Evolutionary conservation across 345 rosid species (phyloP).

Genomic region (Lepidium africanum): DNA sequence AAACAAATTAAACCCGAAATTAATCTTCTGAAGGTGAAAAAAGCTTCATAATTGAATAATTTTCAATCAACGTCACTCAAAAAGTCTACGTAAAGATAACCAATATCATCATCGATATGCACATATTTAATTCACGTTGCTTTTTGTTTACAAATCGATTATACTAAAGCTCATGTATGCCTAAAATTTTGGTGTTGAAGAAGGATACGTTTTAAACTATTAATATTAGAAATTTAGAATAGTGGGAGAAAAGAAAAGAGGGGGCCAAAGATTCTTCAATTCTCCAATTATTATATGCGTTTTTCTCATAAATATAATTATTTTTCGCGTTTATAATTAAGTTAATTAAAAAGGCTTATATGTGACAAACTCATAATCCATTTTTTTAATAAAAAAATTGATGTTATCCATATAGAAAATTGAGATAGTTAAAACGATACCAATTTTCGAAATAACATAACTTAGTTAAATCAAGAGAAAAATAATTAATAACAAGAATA

Average conservation of each 20-base stretch:
- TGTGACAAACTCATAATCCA: not conserved
- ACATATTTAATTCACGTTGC: not conserved
- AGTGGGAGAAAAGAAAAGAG: not conserved
- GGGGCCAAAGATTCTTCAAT: not conserved
- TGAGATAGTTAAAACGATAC: not conserved
- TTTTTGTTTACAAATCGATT: constrained; percentile 2
- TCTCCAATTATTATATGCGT: not conserved
- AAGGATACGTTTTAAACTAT: no score
- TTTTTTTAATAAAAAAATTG: not conserved
- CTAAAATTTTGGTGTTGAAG: no score
- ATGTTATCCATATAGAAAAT: not conserved
- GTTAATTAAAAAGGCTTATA: no score
- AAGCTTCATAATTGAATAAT: not conserved
- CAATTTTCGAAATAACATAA: not conserved
- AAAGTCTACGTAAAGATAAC: not conserved
- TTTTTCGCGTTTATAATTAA: not conserved
- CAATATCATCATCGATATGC: constrained; percentile 4
- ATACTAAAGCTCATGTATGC: constrained; percentile 6
- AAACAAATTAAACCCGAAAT: not conserved
- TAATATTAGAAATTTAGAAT: not conserved
- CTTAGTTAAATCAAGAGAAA: not conserved
- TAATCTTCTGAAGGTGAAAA: not conserved
- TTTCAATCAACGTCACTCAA: not conserved
- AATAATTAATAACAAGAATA: no score
- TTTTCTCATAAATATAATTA: not conserved